Evolutionary conservation across 2,329 filamentous ascomycete species (phyloP).

Genomic region (Zalaria obscura): DNA sequence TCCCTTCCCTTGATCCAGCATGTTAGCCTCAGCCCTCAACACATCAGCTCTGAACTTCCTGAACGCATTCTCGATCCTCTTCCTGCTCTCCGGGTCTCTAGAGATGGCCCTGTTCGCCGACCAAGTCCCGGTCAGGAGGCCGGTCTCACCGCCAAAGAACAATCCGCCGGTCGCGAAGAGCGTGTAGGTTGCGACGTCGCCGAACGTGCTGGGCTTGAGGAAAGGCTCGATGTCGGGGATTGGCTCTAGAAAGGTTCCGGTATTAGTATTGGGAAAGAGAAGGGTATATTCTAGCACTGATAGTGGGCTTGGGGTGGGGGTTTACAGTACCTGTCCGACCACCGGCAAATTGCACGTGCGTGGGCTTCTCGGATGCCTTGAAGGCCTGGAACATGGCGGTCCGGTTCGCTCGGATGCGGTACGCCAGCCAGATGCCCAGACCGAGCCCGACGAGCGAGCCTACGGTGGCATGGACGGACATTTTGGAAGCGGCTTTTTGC

Average conservation of each 20-base stretch:
- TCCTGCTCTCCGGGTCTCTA: slow-evolving; percentile 37
- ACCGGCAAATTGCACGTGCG: slow-evolving; percentile 45
- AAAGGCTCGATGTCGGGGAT: slow-evolving; percentile 47
- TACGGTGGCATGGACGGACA: slow-evolving; percentile 40
- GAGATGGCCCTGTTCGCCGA: slow-evolving; percentile 40
- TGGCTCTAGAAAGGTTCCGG: slow-evolving; percentile 24
- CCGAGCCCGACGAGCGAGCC: slow-evolving; percentile 47
- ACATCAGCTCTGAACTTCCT: slow-evolving; percentile 48
- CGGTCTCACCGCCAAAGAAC: slow-evolving; percentile 50
- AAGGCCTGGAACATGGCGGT: slow-evolving; percentile 48
- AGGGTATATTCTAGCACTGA: slow-evolving; percentile 14
- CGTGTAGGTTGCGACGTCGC: slow-evolving; percentile 48
- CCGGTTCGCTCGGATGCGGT: slow-evolving; percentile 41
- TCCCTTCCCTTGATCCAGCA: slow-evolving; percentile 30
- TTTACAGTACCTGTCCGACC: slow-evolving; percentile 29
- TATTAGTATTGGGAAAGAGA: slow-evolving; percentile 20
- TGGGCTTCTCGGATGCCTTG: slow-evolving; percentile 46
- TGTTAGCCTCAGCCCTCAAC: slow-evolving; percentile 43
- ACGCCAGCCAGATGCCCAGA: slow-evolving; percentile 43
- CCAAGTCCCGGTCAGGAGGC: slow-evolving; percentile 42
- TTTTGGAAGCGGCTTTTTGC: slow-evolving; percentile 38
- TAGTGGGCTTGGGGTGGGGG: too few species aligned
- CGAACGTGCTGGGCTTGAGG: slow-evolving; percentile 41
- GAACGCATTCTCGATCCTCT: slow-evolving; percentile 49
- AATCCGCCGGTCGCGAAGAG: slow-evolving; percentile 48